phyloP scores from a whole-genome alignment of 1,284 basidiomycete genomes.

The Ganoderma leucocontextum region DNA sequence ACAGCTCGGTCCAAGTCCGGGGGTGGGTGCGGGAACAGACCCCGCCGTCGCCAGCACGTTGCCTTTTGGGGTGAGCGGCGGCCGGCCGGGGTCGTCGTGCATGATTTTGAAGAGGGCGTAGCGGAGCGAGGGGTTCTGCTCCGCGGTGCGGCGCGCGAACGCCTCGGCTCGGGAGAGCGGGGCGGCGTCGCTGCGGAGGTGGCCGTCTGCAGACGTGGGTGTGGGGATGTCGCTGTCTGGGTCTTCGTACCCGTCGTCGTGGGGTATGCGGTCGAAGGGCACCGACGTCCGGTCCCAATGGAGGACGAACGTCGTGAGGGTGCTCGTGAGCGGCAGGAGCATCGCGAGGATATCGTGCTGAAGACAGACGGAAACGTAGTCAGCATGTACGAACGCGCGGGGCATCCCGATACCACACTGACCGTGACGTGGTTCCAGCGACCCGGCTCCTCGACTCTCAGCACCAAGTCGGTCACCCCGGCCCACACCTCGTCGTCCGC shows the following conservation, averaged over 20 bases:
- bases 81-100: constrained; percentile 13
- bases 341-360: constrained; percentile 24
- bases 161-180: constrained; percentile 12
- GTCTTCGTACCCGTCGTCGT: constrained; percentile 20
- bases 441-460: constrained; percentile 28
- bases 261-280: constrained; percentile 23
- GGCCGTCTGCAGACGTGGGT: not conserved
- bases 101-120: constrained; percentile 25
- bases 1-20: not conserved
- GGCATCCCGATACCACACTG: not conserved
- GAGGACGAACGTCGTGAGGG: constrained; percentile 23
- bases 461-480: constrained; percentile 25
- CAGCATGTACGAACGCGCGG: not conserved
- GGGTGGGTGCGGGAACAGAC: not conserved
- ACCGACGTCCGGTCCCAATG: constrained; percentile 30
- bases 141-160: constrained; percentile 16
- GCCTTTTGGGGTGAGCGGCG: not conserved
- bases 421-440: constrained; percentile 28
- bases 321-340: constrained; percentile 22
- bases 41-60: not conserved
- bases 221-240: not conserved
- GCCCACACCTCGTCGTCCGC: constrained; percentile 19
- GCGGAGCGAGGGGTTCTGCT: constrained; percentile 21
- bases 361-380: not conserved
- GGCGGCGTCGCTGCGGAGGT: not conserved